Evolutionary conservation across 208 protist species (phyloP).

Genomic region (Strigomonas culicis): DNA sequence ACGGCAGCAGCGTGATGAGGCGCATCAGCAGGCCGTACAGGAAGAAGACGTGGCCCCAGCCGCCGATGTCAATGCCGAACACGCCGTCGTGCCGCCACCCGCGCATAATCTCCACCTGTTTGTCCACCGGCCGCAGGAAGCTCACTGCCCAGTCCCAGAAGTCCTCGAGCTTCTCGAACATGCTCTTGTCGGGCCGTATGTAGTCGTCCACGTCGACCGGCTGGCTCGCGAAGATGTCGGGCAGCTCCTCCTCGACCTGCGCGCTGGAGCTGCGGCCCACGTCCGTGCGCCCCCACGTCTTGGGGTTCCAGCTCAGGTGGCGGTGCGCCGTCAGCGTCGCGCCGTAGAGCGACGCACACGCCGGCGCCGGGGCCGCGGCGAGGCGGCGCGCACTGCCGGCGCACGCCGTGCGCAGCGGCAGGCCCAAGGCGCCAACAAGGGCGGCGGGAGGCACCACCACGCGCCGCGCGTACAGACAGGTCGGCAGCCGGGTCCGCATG

Average conservation of each 20-base stretch:
- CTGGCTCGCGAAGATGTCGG: constrained; percentile 81
- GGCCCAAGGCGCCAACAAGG: background rate
- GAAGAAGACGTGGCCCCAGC: constrained; percentile 83
- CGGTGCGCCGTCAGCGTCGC: constrained; percentile 25
- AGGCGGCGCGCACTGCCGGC: background rate
- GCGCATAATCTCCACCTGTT: constrained; percentile 84
- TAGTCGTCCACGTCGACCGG: constrained; percentile 84
- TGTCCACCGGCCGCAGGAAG: constrained; percentile 84
- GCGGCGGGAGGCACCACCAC: background rate
- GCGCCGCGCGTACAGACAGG: background rate
- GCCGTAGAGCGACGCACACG: constrained; percentile 3
- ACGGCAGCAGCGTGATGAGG: constrained; percentile 68
- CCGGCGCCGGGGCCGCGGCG: background rate
- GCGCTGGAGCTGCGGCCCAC: constrained; percentile 30
- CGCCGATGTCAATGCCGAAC: constrained; percentile 63
- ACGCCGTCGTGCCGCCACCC: constrained; percentile 63
- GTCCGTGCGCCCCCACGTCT: constrained; percentile 33
- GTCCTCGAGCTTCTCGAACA: constrained; percentile 81
- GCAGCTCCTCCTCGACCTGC: constrained; percentile 77
- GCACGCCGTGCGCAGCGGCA: background rate
- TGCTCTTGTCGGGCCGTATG: constrained; percentile 78
- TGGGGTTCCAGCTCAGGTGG: constrained; percentile 63
- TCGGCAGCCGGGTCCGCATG: background rate
- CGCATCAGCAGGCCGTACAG: constrained; percentile 76
- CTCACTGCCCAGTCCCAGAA: constrained; percentile 85